These are phyloP conservation scores for Penicillium cinerascens DNA, from an alignment of 495 filamentous ascomycete species.

Conservation along the genomic window DNA sequence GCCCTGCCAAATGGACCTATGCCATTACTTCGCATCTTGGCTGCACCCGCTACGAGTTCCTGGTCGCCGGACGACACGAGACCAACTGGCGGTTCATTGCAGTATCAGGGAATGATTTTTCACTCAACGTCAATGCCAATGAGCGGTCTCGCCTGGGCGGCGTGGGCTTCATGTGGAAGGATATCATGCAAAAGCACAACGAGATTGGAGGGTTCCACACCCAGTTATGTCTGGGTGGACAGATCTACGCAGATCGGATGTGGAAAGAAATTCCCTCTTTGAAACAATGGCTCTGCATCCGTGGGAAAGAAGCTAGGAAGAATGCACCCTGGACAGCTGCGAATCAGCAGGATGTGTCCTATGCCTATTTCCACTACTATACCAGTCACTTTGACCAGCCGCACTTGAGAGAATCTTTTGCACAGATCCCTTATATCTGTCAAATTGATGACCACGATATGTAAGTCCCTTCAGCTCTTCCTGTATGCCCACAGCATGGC, in stretches of 20 bases:
- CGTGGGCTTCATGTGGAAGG: slow-evolving; percentile 96
- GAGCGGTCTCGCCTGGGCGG: slow-evolving; percentile 84
- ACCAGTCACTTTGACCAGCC: slow-evolving; percentile 96
- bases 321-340: slow-evolving; percentile 86
- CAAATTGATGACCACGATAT: slow-evolving; percentile 97
- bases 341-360: slow-evolving; percentile 89
- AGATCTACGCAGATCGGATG: slow-evolving; percentile 92
- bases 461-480: slow-evolving; percentile 50
- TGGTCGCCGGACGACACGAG: slow-evolving; percentile 89
- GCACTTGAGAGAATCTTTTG: slow-evolving; percentile 88
- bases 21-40: slow-evolving; percentile 95
- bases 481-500: neutral
- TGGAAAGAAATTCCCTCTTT: slow-evolving; percentile 94
- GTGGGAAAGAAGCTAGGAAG: slow-evolving; percentile 87
- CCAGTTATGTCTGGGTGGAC: slow-evolving; percentile 86
- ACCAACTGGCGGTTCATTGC: slow-evolving; percentile 96
- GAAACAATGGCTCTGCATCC: slow-evolving; percentile 89
- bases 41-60: slow-evolving; percentile 95
- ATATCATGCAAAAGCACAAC: slow-evolving; percentile 94
- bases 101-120: slow-evolving; percentile 93
- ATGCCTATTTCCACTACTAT: slow-evolving; percentile 99
- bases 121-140: slow-evolving; percentile 75
- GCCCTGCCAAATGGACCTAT: slow-evolving; percentile 92
- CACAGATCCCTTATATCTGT: slow-evolving; percentile 91
- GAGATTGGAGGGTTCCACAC: slow-evolving; percentile 95